phyloP scores from a whole-genome alignment of 2,329 filamentous ascomycete genomes.

The Scolecobasidium constrictum region DNA sequence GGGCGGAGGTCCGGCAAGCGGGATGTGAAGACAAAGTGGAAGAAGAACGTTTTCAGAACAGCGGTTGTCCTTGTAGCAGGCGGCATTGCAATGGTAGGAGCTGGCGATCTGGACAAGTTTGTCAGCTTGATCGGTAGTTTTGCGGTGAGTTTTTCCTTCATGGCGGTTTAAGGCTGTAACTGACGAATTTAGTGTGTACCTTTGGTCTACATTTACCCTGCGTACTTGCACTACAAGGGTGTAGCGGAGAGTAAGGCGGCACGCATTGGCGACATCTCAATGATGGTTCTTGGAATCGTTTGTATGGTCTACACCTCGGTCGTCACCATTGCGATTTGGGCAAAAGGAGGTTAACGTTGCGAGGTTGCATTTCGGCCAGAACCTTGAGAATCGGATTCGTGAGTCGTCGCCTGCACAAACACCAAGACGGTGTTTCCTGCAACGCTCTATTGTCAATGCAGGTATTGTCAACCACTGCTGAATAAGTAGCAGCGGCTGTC shows the following conservation, averaged over 20 bases:
- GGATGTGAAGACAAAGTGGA: slow-evolving; percentile 57
- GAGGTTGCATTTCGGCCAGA: too few relatives aligned
- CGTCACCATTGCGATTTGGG: slow-evolving; percentile 39
- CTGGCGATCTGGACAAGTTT: slow-evolving; percentile 62
- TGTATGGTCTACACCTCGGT: slow-evolving; percentile 63
- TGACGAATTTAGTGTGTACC: slow-evolving; percentile 63
- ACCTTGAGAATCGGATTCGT: too few relatives aligned
- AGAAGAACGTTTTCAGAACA: slow-evolving; percentile 59
- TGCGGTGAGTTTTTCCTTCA: slow-evolving; percentile 25
- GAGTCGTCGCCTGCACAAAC: too few relatives aligned
- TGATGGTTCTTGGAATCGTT: slow-evolving; percentile 52
- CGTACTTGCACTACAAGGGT: slow-evolving; percentile 58
- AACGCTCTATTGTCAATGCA: too few relatives aligned
- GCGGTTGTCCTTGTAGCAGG: slow-evolving; percentile 48
- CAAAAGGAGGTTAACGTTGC: not conserved
- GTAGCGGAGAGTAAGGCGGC: slow-evolving; percentile 45
- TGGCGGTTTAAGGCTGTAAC: not conserved
- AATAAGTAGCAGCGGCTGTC: too few relatives aligned
- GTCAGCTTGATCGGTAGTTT: slow-evolving; percentile 64
- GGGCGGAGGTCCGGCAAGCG: slow-evolving; percentile 57
- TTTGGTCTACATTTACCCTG: slow-evolving; percentile 66
- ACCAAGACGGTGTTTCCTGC: too few relatives aligned
- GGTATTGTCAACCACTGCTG: too few relatives aligned
- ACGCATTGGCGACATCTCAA: slow-evolving; percentile 48
- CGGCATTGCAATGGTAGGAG: slow-evolving; percentile 50